A percentile compares a stretch with the other conserved stretches of the same genome.
phyloP scores from a whole-genome alignment of 805 yeast species.

The Torulaspora quercuum region DNA sequence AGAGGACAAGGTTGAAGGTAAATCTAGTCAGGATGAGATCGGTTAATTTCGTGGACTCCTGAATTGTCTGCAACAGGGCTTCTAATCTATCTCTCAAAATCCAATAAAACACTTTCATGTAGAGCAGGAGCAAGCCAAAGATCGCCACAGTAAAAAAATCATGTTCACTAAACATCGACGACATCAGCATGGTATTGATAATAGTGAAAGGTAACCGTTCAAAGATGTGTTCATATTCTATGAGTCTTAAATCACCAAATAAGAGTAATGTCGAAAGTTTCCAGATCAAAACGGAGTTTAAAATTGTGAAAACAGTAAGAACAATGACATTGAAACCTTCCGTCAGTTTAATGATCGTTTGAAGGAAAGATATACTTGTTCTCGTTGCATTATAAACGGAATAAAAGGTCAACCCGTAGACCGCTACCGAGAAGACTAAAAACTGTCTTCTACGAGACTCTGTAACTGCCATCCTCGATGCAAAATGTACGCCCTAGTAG shows the following conservation, averaged over 20 bases:
- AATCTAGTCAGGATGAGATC: conserved; percentile 38
- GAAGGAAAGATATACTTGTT: conserved; percentile 32
- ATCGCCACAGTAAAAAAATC: conserved; percentile 44
- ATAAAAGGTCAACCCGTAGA: conserved; percentile 22
- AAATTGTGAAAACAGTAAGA: conserved; percentile 44
- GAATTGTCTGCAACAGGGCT: conserved; percentile 44
- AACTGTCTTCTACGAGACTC: conserved; percentile 19
- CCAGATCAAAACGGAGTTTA: conserved; percentile 40
- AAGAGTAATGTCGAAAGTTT: conserved; percentile 49
- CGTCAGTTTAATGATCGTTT: conserved; percentile 49
- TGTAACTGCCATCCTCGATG: conserved; percentile 12
- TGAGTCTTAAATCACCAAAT: conserved; percentile 70
- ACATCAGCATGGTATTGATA: conserved; percentile 57
- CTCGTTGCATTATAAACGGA: conserved; percentile 25
- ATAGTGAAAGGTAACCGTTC: conserved; percentile 64
- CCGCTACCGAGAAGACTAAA: conserved; percentile 17
- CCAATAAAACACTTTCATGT: conserved; percentile 73
- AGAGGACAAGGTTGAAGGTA: conserved; percentile 43
- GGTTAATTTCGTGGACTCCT: conserved; percentile 34
- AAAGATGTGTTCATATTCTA: conserved; percentile 72
- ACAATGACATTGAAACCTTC: conserved; percentile 47
- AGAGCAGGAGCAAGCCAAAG: conserved; percentile 42
- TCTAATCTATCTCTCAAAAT: conserved; percentile 52
- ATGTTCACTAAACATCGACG: conserved; percentile 51
- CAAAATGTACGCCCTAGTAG: no score